Percentiles rank a stretch among this genome's conserved stretches.
phyloP scores from a whole-genome alignment of 2,329 filamentous ascomycete genomes.

The Aspergillus calidoustus region DNA sequence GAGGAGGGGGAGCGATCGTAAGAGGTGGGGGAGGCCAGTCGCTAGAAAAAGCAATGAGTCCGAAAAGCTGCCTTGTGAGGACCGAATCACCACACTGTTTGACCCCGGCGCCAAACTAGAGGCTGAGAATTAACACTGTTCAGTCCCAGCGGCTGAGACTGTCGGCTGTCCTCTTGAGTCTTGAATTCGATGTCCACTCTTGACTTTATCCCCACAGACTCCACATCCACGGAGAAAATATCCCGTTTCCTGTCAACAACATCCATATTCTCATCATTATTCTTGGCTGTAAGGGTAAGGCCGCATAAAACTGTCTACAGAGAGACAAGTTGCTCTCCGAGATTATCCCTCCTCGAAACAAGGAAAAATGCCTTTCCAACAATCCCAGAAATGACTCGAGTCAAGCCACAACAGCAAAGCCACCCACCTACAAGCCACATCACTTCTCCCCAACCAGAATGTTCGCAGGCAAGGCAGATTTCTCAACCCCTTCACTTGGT shows the following conservation, averaged over 20 bases:
- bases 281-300: too few relatives aligned
- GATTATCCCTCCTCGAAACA: not conserved
- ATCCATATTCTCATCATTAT: too few relatives aligned
- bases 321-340: too few relatives aligned
- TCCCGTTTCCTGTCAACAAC: not conserved
- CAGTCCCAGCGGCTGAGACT: not conserved
- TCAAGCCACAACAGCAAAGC: constrained; percentile 10
- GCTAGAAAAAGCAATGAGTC: constrained; percentile 5
- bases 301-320: too few relatives aligned
- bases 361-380: not conserved
- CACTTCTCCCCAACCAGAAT: not conserved
- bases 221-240: not conserved
- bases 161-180: not conserved
- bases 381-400: not conserved
- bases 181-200: not conserved
- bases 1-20: not conserved
- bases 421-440: constrained; percentile 14
- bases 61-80: constrained; percentile 18
- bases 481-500: not conserved
- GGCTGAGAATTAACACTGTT: not conserved
- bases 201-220: not conserved
- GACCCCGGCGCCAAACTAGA: constrained; percentile 8
- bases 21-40: not conserved
- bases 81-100: constrained; percentile 1
- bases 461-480: constrained; percentile 9